phyloP scores from a whole-genome alignment of 768 basidiomycete genomes.

The Auriscalpium orientale region DNA sequence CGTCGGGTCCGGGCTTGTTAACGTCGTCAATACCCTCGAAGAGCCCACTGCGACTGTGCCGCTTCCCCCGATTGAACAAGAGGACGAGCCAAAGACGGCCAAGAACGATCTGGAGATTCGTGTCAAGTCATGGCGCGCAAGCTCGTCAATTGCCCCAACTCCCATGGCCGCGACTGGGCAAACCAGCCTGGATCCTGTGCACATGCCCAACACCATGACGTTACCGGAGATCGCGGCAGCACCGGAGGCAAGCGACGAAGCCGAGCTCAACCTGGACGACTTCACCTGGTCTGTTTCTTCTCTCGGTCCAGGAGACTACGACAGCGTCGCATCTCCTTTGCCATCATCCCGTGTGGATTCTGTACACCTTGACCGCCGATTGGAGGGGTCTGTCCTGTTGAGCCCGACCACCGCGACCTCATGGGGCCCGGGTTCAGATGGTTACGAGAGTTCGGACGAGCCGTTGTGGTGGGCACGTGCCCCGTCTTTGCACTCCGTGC shows the following conservation, averaged over 20 bases:
- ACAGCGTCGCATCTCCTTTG: conserved; percentile 32
- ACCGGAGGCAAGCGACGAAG: conserved; percentile 23
- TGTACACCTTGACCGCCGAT: conserved; percentile 46
- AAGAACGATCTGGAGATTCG: conserved; percentile 45
- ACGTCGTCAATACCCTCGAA: not conserved
- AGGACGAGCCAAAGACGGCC: conserved; percentile 47
- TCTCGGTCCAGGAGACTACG: conserved; percentile 44
- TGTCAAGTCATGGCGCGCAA: conserved; percentile 62
- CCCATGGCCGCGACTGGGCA: conserved; percentile 44
- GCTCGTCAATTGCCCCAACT: conserved; percentile 40
- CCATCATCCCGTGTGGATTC: conserved; percentile 39
- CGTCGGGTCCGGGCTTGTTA: conserved; percentile 22
- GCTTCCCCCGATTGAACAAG: conserved; percentile 57
- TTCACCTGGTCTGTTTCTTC: conserved; percentile 68
- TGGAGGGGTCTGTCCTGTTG: conserved; percentile 46
- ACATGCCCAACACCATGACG: conserved; percentile 40
- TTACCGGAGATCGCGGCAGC: conserved; percentile 16
- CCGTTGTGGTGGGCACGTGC: too few relatives aligned
- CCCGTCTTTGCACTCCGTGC: too few relatives aligned
- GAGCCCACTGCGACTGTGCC: conserved; percentile 20
- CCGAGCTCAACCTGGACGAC: conserved; percentile 53
- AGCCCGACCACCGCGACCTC: conserved; percentile 28
- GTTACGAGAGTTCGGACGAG: too few relatives aligned
- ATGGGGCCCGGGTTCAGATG: conserved; percentile 14
- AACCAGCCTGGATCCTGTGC: conserved; percentile 41